Evolutionary conservation across 73 alveolate species (phyloP).

Genomic region (Uronychia binucleata): DNA sequence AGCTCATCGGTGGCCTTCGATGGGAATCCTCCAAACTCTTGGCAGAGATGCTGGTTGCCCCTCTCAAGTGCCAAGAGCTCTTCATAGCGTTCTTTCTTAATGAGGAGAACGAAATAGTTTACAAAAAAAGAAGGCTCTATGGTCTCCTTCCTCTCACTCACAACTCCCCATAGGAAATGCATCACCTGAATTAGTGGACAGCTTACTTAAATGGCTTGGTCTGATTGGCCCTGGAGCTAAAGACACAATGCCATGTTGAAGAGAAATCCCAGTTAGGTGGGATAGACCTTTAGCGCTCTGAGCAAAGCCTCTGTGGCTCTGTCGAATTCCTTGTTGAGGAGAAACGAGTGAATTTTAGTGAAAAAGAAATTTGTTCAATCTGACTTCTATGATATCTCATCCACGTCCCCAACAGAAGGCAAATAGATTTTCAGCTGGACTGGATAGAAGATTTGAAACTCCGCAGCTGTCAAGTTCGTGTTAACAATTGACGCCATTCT

Average conservation of each 20-base stretch:
- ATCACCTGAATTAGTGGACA: neutral
- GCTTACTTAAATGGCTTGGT: neutral
- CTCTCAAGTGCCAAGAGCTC: no score
- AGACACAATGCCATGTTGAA: neutral
- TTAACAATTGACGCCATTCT: no score
- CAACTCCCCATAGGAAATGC: neutral
- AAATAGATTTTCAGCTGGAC: no score
- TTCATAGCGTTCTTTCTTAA: no score
- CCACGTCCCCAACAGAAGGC: no score
- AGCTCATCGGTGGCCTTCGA: neutral
- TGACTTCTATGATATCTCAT: no score
- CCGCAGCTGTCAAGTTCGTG: no score
- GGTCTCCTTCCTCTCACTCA: neutral
- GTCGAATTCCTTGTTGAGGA: neutral
- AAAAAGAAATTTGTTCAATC: neutral
- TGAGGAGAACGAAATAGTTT: neutral
- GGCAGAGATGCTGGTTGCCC: no score
- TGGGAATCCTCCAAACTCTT: neutral
- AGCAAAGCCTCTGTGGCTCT: neutral
- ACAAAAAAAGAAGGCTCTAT: neutral
- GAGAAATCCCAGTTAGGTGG: neutral
- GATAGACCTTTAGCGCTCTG: neutral
- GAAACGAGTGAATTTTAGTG: neutral
- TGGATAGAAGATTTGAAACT: no score
- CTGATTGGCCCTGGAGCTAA: no score